A percentile compares a stretch with the other conserved stretches of the same genome.
phyloP scores from a whole-genome alignment of 768 basidiomycete genomes.

The Lactarius pseudohatsudake region DNA sequence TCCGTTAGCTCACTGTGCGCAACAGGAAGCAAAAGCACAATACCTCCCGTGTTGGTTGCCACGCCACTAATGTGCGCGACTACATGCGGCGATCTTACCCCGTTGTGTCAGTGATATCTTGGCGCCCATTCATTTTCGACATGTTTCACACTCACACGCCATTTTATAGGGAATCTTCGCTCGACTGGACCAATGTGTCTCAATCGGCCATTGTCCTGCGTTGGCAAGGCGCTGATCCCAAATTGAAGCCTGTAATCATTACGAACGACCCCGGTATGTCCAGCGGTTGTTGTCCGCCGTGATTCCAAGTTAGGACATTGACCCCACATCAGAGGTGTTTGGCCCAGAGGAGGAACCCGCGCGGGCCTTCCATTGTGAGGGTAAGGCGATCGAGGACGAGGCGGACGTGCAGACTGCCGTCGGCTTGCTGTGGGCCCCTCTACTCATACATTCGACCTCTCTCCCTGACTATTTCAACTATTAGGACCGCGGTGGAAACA shows the following conservation, averaged over 20 bases:
- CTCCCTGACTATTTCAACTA: neutral
- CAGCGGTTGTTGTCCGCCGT: neutral
- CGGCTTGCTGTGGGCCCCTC: constrained; percentile 10
- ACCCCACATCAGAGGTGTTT: constrained; percentile 1
- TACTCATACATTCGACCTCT: neutral
- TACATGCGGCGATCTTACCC: constrained; percentile 4
- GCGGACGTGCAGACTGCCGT: constrained; percentile 8
- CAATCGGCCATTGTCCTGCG: constrained; percentile 13
- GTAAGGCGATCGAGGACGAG: neutral
- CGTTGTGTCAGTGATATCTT: neutral
- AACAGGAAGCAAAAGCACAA: constrained; percentile 3
- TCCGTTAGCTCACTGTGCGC: neutral
- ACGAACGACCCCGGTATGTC: constrained; percentile 14
- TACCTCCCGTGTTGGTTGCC: neutral
- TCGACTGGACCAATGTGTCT: constrained; percentile 2
- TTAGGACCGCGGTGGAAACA: constrained; percentile 7
- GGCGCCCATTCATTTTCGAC: neutral
- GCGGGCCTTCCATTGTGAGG: neutral
- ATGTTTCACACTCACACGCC: neutral
- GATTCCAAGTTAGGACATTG: neutral
- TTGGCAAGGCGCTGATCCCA: constrained; percentile 14
- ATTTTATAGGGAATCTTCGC: neutral
- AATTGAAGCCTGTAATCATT: constrained; percentile 12
- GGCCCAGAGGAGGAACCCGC: neutral
- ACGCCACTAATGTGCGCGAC: neutral